Base-by-base conservation (phyloP, 176 grass and related monocot species). In the Triticum monococcum region DNA sequence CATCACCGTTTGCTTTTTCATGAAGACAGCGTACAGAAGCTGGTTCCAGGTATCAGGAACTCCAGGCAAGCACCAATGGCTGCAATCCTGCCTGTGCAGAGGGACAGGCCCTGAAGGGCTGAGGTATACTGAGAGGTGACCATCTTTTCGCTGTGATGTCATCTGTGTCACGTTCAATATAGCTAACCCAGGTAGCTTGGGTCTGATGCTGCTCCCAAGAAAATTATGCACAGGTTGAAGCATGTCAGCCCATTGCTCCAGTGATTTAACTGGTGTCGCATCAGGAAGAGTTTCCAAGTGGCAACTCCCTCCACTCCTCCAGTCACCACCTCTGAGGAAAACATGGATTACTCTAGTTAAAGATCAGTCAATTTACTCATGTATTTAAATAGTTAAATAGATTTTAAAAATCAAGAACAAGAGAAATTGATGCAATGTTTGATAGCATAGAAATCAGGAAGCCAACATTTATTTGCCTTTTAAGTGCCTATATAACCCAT, bases 21-120 rank as follows among this genome's bases (percentile, higher is more conserved):
- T 88, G 30, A 98, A 75, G n/a, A 94, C 67, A 7, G 88, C 65
- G 8, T 98, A 98, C 5, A 98, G 83, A 74, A 98, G 85, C 68
- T 98, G 91, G 45, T 98, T 98, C 96, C 96, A 98, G 43, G 88
- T 88, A 89, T 98, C 96, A 23, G 96, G 96, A 5, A 98, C 93
- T 26, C 96, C 96, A 54, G 96, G 96, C 63, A 98, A 86, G 86
- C 96, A 98, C 96, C 96, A 98, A 60, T 98, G 96, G 86, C 93
- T 98, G 89, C 96, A 98, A 24, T 98, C 96, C 86, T 98, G 96
- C 73, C 59, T 94, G 78, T 93, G 63, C 25, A 83, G 90, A 16
- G 93, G 81, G 3, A 87, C 93, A 33, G 86, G 86, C 7, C 88
- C 90, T 64, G 86, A 87, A 65, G 78, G 32, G 63, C 91, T 92